Conservation (phyloP, 768 basidiomycete genomes). For the Leccinum aurantiacum region DNA sequence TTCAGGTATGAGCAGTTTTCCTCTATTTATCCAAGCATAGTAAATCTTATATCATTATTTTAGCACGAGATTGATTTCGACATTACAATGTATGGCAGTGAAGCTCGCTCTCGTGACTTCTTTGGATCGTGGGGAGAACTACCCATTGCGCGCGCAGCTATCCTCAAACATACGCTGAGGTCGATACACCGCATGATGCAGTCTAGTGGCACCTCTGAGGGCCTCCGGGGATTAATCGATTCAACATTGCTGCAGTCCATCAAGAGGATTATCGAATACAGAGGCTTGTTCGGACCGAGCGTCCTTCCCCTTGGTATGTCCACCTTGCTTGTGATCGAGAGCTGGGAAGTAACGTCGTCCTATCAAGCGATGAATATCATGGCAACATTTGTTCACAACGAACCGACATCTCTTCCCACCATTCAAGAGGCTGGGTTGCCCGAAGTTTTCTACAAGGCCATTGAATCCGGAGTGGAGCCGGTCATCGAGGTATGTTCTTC, state of each 20-base stretch:
- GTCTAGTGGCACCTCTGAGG: constrained; percentile 90
- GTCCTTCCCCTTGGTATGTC: constrained; percentile 79
- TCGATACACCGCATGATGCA: constrained; percentile 98
- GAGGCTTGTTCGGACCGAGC: constrained; percentile 81
- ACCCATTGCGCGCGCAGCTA: constrained; percentile 69
- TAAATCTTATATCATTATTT: constrained; percentile 10
- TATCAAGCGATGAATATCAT: constrained; percentile 81
- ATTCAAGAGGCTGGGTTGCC: constrained; percentile 93
- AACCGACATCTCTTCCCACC: constrained; percentile 89
- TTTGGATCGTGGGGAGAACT: constrained; percentile 59
- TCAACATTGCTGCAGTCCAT: constrained; percentile 79
- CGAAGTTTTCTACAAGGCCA: constrained; percentile 81
- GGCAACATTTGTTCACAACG: constrained; percentile 97
- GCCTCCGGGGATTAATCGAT: constrained; percentile 91
- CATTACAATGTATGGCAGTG: constrained; percentile 53
- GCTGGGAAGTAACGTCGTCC: constrained; percentile 10
- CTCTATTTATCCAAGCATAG: background rate
- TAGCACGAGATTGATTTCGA: constrained; percentile 70
- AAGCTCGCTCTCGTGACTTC: constrained; percentile 44
- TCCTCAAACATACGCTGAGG: constrained; percentile 88
- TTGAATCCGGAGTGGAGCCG: constrained; percentile 83
- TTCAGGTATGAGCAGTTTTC: constrained; percentile 58
- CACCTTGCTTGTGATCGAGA: background rate
- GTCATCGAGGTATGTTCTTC: constrained; percentile 69
- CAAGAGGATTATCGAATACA: constrained; percentile 84